Conservation (phyloP, 129 eudicot species). For the Oenanthe sinensis region DNA sequence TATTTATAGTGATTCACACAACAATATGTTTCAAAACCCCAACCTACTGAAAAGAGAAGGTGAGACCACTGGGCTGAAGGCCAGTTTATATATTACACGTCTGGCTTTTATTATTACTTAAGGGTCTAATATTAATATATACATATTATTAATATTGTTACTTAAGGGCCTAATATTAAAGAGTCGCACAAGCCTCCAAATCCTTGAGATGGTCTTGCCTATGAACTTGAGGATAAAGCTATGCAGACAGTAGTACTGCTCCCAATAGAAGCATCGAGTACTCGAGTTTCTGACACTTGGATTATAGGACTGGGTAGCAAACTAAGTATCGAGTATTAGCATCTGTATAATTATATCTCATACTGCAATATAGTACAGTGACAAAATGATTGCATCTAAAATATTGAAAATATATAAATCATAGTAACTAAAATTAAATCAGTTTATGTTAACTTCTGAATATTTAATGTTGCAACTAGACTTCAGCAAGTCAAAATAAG, state of each 20-base stretch:
- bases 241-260: background rate
- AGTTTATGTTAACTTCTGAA: background rate
- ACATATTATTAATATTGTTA: background rate
- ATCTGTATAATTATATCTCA: background rate
- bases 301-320: background rate
- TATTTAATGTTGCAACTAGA: background rate
- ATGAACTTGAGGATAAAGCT: background rate
- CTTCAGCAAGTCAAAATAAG: background rate
- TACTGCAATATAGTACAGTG: background rate
- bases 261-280: background rate
- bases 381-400: background rate
- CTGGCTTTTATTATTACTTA: background rate
- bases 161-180: background rate
- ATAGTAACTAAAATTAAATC: background rate
- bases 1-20: background rate
- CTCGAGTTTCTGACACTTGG: background rate
- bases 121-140: background rate
- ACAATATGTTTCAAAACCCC: background rate
- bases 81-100: background rate
- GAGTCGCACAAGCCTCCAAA: background rate
- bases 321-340: background rate
- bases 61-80: background rate
- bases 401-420: background rate
- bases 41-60: background rate
- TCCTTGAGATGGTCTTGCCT: background rate